A percentile compares a stretch with the other conserved stretches of the same genome.
These are phyloP conservation scores for Pythium phragmitis DNA, from an alignment of 352 stramenopile genomes.

Conservation along the genomic window DNA sequence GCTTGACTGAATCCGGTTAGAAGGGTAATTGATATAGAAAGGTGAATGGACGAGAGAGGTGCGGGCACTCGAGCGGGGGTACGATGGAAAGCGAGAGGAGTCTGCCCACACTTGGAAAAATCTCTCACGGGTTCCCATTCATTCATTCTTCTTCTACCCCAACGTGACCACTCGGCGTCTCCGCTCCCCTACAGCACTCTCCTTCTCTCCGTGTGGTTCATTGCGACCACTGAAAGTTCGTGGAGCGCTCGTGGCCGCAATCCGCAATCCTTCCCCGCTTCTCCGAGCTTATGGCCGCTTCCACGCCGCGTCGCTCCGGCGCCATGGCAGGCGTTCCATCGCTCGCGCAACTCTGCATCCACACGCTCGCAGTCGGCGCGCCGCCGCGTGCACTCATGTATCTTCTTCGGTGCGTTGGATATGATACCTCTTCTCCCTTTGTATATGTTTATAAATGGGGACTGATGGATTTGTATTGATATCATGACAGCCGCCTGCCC, in stretches of 20 bases:
- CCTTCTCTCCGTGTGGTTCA: too few species aligned
- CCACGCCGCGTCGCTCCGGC: neutral
- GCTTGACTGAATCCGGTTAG: neutral
- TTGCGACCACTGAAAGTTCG: too few species aligned
- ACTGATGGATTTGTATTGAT: neutral
- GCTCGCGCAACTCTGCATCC: slow-evolving; percentile 62
- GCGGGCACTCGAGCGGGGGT: slow-evolving; percentile 19
- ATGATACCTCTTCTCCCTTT: neutral
- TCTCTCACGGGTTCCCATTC: neutral
- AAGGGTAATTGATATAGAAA: slow-evolving; percentile 2
- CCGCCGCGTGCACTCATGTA: slow-evolving; percentile 54
- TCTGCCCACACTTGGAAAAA: neutral
- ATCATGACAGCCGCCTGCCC: slow-evolving; percentile 51
- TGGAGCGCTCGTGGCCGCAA: neutral
- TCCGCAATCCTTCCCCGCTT: neutral
- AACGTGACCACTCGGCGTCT: neutral
- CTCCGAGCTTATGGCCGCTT: neutral
- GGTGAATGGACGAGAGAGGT: slow-evolving; percentile 19
- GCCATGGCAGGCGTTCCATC: slow-evolving; percentile 33
- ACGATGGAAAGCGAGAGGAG: slow-evolving; percentile 18
- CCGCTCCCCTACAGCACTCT: too few species aligned
- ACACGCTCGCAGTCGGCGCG: slow-evolving; percentile 48
- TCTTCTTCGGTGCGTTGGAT: slow-evolving; percentile 55
- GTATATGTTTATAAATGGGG: neutral
- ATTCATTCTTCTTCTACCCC: neutral